Base-by-base conservation (phyloP, 2,329 filamentous ascomycete species). In the Apiospora marii region DNA sequence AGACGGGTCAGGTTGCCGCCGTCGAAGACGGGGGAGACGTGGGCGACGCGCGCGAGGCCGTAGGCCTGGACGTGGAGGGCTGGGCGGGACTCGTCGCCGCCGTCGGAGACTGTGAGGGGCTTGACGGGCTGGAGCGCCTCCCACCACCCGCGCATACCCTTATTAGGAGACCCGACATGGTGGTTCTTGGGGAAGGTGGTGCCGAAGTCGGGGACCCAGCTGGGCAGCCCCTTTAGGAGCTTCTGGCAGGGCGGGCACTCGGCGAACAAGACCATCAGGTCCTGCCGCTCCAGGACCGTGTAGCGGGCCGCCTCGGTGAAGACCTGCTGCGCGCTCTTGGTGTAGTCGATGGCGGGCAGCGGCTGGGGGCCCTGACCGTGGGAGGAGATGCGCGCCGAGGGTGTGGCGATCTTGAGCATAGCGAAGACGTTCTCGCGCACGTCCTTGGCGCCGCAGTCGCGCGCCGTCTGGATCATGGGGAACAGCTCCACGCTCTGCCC, bases 171-270 rank as follows among this genome's bases (percentile, higher is more conserved):
- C 48, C 70, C 70, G 0, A 4, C 37, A 10, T 10, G 16, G n/a
- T 6, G 27, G 12, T 43, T 68, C 27, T 71, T 67, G 0, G 70
- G 67, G 34, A 70, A 46, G 1, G 46, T 37, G 24, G 74, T 61
- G 67, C 73, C 72, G 67, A 75, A 79, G 67, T 79, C 77, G 0
- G 76, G 74, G n/a, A 76, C 77, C 77, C 77, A 78, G 58, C 51
- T 76, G 48, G 77, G 77, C 6, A 79, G 72, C 7, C 70, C 76
- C 64, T 72, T 71, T 16, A 75, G 27, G 12, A 74, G 70, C 48
- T 70, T 72, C 13, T 71, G 70, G 72, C 76, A 76, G 0, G 76
- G 77, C 24, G 73, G 70, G 1, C 76, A 74, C 64, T 78, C 75
- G 53, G 2, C 46, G 14, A 27, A 70, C 77, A 76, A 77, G 8